Evolutionary conservation across 345 rosid genomes (phyloP).

Genomic region (Cardamine chenopodiifolia): DNA sequence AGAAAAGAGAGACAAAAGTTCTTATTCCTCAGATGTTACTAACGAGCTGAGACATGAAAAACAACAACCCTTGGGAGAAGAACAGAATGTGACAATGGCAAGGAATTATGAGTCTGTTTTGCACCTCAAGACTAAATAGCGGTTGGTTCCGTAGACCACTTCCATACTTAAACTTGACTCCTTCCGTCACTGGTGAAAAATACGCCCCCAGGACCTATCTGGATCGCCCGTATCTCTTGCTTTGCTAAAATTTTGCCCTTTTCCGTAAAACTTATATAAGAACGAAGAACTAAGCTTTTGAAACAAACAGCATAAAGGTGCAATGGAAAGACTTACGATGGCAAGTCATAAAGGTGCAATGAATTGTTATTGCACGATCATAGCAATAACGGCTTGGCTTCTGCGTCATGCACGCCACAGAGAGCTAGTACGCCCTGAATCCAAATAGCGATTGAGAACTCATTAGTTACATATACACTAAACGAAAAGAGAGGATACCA

Average conservation of each 20-base stretch:
- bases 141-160: slow-evolving; percentile 55
- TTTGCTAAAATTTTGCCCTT: slow-evolving; percentile 84
- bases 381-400: slow-evolving; percentile 81
- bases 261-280: slow-evolving; percentile 64
- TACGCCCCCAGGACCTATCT: slow-evolving; percentile 78
- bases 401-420: slow-evolving; percentile 77
- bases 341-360: slow-evolving; percentile 75
- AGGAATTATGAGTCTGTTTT: slow-evolving; percentile 11
- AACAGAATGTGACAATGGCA: background rate
- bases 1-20: background rate
- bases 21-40: slow-evolving; percentile 7
- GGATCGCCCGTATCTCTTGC: slow-evolving; percentile 80
- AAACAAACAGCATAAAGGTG: slow-evolving; percentile 8
- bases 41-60: background rate
- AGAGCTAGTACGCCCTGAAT: slow-evolving; percentile 75
- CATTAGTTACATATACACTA: slow-evolving; percentile 4
- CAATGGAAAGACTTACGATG: slow-evolving; percentile 82
- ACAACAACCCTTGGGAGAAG: background rate
- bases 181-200: slow-evolving; percentile 96
- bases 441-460: slow-evolving; percentile 22
- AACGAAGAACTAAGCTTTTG: slow-evolving; percentile 7
- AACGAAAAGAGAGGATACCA: slow-evolving; percentile 2
- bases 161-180: slow-evolving; percentile 94
- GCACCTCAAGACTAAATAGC: slow-evolving; percentile 32
- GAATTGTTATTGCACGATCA: slow-evolving; percentile 78